Evolutionary conservation across 1,284 basidiomycete genomes (phyloP).

Genomic region (Hypsizygus ulmarius): DNA sequence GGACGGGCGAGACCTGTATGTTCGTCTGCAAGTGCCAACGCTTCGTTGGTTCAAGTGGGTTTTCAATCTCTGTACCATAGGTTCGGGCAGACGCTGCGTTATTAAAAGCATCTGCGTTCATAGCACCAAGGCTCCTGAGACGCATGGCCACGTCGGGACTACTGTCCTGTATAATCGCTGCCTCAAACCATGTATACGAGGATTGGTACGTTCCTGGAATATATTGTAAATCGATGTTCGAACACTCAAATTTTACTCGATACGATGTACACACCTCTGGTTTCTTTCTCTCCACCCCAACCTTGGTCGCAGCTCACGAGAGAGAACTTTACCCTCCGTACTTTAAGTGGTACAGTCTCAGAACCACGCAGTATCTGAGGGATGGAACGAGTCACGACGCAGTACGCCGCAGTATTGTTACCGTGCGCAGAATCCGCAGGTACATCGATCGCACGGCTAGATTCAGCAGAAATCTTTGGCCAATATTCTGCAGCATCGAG

Average conservation of each 20-base stretch:
- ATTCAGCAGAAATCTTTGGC: constrained; percentile 18
- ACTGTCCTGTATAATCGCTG: constrained; percentile 22
- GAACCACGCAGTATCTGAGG: constrained; percentile 10
- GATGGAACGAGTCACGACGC: constrained; percentile 31
- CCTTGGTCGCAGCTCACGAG: constrained; percentile 32
- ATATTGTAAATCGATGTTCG: too few relatives aligned
- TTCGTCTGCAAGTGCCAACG: constrained; percentile 25
- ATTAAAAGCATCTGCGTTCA: constrained; percentile 4
- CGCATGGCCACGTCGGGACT: background rate
- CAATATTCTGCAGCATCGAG: constrained; percentile 30
- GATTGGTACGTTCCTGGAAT: constrained; percentile 26
- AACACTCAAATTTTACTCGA: too few relatives aligned
- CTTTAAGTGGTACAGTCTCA: constrained; percentile 1
- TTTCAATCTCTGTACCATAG: constrained; percentile 3
- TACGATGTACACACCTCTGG: constrained; percentile 1
- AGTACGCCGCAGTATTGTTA: constrained; percentile 29
- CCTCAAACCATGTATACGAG: constrained; percentile 34
- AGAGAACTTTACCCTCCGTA: constrained; percentile 25
- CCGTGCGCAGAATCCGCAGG: constrained; percentile 11
- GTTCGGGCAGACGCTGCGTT: background rate
- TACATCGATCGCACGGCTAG: background rate
- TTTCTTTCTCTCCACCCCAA: constrained; percentile 24
- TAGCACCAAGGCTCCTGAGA: background rate
- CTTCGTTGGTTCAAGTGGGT: background rate
- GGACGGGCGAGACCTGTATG: constrained; percentile 17